Percentiles rank a stretch among this genome's conserved stretches.
phyloP scores from a whole-genome alignment of 2,329 filamentous ascomycete genomes.

The Ascochyta lentis region DNA sequence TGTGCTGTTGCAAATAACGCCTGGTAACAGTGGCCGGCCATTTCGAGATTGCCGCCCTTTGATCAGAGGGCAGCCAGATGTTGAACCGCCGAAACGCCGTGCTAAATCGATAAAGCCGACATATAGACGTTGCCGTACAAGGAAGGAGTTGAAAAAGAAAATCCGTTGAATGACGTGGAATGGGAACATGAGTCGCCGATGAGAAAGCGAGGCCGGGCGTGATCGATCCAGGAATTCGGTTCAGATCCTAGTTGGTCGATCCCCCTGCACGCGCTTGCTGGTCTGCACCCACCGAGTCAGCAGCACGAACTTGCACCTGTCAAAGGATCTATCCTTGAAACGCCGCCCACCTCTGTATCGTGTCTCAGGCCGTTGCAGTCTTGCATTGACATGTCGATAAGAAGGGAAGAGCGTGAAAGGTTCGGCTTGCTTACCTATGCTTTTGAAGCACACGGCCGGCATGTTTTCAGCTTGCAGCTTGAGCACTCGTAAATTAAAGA shows the following conservation, averaged over 20 bases:
- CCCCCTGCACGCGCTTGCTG: slow-evolving; percentile 28
- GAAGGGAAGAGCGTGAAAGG: not conserved
- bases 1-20: slow-evolving; percentile 33
- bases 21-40: slow-evolving; percentile 26
- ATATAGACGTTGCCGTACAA: slow-evolving; percentile 21
- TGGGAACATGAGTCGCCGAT: slow-evolving; percentile 20
- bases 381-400: not conserved
- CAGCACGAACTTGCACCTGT: slow-evolving; percentile 25
- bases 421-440: slow-evolving; percentile 41
- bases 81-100: slow-evolving; percentile 43
- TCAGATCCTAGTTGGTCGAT: slow-evolving; percentile 34
- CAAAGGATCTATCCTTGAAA: slow-evolving; percentile 19
- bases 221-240: slow-evolving; percentile 17
- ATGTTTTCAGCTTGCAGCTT: slow-evolving; percentile 60
- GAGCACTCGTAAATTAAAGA: slow-evolving; percentile 60
- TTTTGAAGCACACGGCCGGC: slow-evolving; percentile 55
- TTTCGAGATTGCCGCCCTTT: slow-evolving; percentile 34
- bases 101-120: slow-evolving; percentile 42
- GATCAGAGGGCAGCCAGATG: slow-evolving; percentile 28
- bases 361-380: slow-evolving; percentile 15
- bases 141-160: slow-evolving; percentile 18
- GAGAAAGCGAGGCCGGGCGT: slow-evolving; percentile 19
- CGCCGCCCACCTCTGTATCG: slow-evolving; percentile 7
- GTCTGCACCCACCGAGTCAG: slow-evolving; percentile 35
- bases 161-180: slow-evolving; percentile 17